Percentiles rank a stretch among this genome's conserved stretches.
These are phyloP conservation scores for Daldinia concentrica DNA, from an alignment of 495 filamentous ascomycete species.

Conservation along the genomic window DNA sequence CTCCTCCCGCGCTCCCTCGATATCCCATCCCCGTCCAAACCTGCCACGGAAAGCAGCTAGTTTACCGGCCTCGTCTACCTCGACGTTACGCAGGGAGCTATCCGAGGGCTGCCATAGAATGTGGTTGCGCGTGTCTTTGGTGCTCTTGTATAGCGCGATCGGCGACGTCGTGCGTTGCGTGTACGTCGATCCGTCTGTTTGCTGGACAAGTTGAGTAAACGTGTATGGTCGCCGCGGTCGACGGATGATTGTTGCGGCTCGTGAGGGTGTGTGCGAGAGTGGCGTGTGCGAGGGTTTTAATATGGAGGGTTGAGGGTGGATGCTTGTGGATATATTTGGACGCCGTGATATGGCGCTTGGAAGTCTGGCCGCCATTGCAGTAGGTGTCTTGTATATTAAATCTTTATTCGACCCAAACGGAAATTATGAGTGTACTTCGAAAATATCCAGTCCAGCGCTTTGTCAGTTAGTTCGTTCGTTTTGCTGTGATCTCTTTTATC, in stretches of 20 bases:
- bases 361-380: slow-evolving; percentile 41
- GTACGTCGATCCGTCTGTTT: slow-evolving; percentile 91
- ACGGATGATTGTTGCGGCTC: slow-evolving; percentile 88
- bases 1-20: slow-evolving; percentile 51
- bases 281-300: slow-evolving; percentile 48
- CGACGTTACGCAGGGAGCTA: slow-evolving; percentile 81
- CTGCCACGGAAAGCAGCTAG: slow-evolving; percentile 82
- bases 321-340: slow-evolving; percentile 39
- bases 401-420: neutral
- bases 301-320: slow-evolving; percentile 37
- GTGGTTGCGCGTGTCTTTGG: slow-evolving; percentile 88
- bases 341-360: slow-evolving; percentile 43
- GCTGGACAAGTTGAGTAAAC: slow-evolving; percentile 94
- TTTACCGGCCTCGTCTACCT: slow-evolving; percentile 94
- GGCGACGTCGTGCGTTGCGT: slow-evolving; percentile 90
- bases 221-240: slow-evolving; percentile 92
- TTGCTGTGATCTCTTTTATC: neutral
- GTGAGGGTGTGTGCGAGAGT: slow-evolving; percentile 55
- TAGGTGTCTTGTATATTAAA: neutral
- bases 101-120: slow-evolving; percentile 88
- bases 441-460: neutral
- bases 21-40: slow-evolving; percentile 87
- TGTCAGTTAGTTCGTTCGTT: slow-evolving; percentile 3
- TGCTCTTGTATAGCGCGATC: slow-evolving; percentile 74
- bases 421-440: neutral